phyloP scores from a whole-genome alignment of 2,329 filamentous ascomycete genomes.

The Xylariomycetidae sp. region DNA sequence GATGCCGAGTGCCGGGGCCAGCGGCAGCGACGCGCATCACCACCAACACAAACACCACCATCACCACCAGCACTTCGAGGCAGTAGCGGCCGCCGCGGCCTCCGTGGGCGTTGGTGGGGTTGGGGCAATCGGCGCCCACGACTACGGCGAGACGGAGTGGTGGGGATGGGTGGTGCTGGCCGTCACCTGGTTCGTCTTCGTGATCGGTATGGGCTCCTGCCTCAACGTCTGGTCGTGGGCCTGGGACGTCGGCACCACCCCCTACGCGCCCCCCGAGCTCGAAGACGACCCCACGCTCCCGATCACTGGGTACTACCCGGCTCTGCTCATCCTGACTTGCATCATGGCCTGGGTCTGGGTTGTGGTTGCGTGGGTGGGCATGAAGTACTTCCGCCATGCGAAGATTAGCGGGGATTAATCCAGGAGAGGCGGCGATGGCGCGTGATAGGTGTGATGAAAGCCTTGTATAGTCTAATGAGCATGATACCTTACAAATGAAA shows the following conservation, averaged over 20 bases:
- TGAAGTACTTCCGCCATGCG: slow-evolving; percentile 98
- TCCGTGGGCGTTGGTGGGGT: no score
- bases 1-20: slow-evolving; percentile 40
- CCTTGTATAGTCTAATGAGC: no score
- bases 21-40: slow-evolving; percentile 37
- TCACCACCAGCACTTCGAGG: no score
- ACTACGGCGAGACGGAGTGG: slow-evolving; percentile 92
- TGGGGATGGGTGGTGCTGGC: slow-evolving; percentile 94
- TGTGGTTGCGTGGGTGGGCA: slow-evolving; percentile 92
- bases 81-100: no score
- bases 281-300: slow-evolving; percentile 93
- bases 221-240: slow-evolving; percentile 97
- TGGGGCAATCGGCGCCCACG: no score
- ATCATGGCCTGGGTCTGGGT: slow-evolving; percentile 99
- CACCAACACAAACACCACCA: no score
- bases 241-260: slow-evolving; percentile 95
- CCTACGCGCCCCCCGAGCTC: slow-evolving; percentile 89
- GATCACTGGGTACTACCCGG: slow-evolving; percentile 95
- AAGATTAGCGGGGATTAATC: slow-evolving; percentile 74
- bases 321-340: slow-evolving; percentile 82
- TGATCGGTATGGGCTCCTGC: slow-evolving; percentile 93
- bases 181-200: slow-evolving; percentile 92
- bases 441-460: no score
- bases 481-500: no score
- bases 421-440: no score